Evolutionary conservation across 805 yeast species (phyloP), one percentile per base, ranked within the genome.

Genomic region (Ogataea nitratoaversa): DNA sequence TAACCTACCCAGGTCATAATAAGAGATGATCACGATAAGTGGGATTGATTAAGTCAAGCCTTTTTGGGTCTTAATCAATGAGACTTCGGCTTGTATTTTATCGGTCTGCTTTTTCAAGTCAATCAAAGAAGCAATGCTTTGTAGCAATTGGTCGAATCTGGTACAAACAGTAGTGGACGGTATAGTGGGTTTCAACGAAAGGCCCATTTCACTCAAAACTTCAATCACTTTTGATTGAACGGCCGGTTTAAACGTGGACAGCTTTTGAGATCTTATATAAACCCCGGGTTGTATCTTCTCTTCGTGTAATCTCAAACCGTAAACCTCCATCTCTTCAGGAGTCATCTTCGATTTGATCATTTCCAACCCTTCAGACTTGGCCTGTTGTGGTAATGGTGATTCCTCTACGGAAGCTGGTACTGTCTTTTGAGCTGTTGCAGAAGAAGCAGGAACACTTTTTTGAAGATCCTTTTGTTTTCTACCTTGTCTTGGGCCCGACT

Each of bases 61-160:
- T 37, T 55, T 57, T 39, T 62, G 68, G 20, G 52, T 51, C 41
- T 62, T 66, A n/a, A 67, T 61, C 41, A 81, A 67, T 24, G 70
- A 68, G 29, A 76, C 72, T 50, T 91, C 98, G 3, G 95, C 81
- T 47, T 86, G 90, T 12, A 90, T 67, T 63, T 88, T 89, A 60
- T 93, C 99, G 17, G 79, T 78, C 41, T 87, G 95, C 58, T 79
- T 83, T 65, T 91, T 91, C 13, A 90, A 70, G 40, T 93, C 98
- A 40, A 90, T 68, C 47, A 91, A 66, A 2, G 82, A 74, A 11
- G 79, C 79, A 23, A 87, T 84, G 0, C 81, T 68, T 47, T 81
- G 79, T 36, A 84, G 71, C 38, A 93, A 63, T 41, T 78, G 78
- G 52, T 91, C 97, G 56, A 84, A 89, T 53, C 78, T 79, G 6